Evolutionary conservation across 768 basidiomycete species (phyloP).

Genomic region (Exidia glandulosa): DNA sequence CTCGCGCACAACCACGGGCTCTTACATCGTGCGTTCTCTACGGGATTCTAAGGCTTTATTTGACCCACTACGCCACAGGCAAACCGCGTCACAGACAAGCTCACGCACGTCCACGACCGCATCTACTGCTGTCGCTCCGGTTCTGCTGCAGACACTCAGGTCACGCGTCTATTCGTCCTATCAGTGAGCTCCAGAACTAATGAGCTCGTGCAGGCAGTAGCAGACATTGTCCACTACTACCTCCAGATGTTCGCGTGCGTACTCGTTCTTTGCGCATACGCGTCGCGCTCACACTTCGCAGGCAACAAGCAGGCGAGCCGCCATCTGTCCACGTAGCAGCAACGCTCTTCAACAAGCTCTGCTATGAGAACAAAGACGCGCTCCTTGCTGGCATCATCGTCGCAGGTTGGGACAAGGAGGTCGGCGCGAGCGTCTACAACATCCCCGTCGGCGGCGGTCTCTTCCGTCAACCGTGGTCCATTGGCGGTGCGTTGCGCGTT

Average conservation of each 20-base stretch:
- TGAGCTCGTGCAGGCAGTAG: constrained; percentile 45
- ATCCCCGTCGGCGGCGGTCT: constrained; percentile 94
- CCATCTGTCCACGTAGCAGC: constrained; percentile 80
- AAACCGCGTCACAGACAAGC: constrained; percentile 97
- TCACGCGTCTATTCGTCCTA: constrained; percentile 1
- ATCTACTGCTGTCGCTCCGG: constrained; percentile 99
- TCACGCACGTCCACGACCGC: constrained; percentile 92
- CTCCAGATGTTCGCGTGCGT: constrained; percentile 67
- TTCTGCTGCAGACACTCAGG: constrained; percentile 93
- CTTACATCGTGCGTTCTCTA: constrained; percentile 67
- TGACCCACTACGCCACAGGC: constrained; percentile 38
- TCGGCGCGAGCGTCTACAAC: constrained; percentile 89
- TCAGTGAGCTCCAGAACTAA: background rate
- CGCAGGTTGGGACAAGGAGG: constrained; percentile 91
- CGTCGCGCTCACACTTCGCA: constrained; percentile 28
- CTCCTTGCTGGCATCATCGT: constrained; percentile 93
- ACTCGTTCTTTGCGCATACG: background rate
- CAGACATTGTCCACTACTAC: constrained; percentile 78
- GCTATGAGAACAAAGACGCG: constrained; percentile 88
- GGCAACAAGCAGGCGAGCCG: constrained; percentile 39
- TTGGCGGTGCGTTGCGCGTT: constrained; percentile 89
- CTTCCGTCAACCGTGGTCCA: constrained; percentile 98
- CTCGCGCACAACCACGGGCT: constrained; percentile 91
- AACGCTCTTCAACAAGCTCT: constrained; percentile 71
- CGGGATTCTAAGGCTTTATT: background rate